Evolutionary conservation across 2,329 filamentous ascomycete species (phyloP), one percentile per base, ranked within the genome.

Genomic region (Cladosporium sp.): DNA sequence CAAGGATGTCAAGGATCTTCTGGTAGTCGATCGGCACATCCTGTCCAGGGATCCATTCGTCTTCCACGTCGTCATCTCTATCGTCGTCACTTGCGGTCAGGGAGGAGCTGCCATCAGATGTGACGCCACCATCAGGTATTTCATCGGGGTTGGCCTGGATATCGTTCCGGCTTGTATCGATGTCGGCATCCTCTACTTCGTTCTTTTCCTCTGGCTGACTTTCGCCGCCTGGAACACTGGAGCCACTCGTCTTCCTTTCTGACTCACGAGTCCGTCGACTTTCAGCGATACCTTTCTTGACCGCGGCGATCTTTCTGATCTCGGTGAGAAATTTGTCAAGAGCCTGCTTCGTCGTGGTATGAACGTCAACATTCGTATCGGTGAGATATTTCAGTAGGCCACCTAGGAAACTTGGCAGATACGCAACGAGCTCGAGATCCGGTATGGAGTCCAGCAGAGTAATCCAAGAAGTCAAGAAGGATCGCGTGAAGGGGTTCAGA

Each of bases 1-100:
- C 90, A 36, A 98, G 71, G 48, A 97, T 98, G 59, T 94, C 88
- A 41, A 98, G 72, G 30, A 98, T 95, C 57, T 86, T 88, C 53
- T 88, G 84, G 68, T 95, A 88, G 68, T 97, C 92, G 54, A 98
- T 88, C 52, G 94, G 86, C 7, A 96, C 90, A 67, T 98, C 93
- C 69, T 98, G 93, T 1, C 94, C 93, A 0, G 94, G 94, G 39
- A 97, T 85, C 90, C 92, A 98, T 64, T 97, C 93, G 53, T 91
- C 91, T 59, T 95, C 91, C 38, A 80, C 83, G 54, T 82, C 83
- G 13, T 56, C 58, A 15, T 58, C 55, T 13, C 55, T 54, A 11
- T 62, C 59, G 2, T 78, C 77, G 4, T 82, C 80, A 38, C 76
- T 75, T n/a, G 75, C 74, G 25, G 73, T 73, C 15, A 69, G 71